These are phyloP conservation scores for Scutellospora calospora DNA, from an alignment of 371 early-diverging fungal species.

Conservation along the genomic window DNA sequence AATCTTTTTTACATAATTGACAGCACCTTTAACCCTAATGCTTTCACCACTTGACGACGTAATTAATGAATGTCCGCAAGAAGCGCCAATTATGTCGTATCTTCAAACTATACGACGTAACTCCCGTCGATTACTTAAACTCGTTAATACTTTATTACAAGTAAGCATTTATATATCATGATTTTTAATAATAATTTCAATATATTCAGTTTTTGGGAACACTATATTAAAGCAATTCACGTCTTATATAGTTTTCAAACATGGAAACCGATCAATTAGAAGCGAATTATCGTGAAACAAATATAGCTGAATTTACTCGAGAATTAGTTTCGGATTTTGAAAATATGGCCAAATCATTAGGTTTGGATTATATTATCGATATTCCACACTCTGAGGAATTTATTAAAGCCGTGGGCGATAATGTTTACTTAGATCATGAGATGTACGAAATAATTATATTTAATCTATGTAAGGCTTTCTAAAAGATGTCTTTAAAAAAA, in stretches of 20 bases:
- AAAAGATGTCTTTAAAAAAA: too few relatives aligned
- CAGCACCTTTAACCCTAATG: too few relatives aligned
- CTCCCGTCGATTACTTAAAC: slow-evolving; percentile 51
- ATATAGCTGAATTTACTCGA: slow-evolving; percentile 52
- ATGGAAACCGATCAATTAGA: too few relatives aligned
- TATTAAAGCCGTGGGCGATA: slow-evolving; percentile 21
- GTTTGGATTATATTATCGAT: slow-evolving; percentile 47
- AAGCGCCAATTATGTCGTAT: slow-evolving; percentile 43
- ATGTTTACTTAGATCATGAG: slow-evolving; percentile 54
- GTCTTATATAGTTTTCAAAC: slow-evolving; percentile 52
- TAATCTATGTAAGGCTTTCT: slow-evolving; percentile 47
- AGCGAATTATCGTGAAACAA: slow-evolving; percentile 55
- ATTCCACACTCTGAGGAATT: slow-evolving; percentile 44
- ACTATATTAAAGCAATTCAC: background rate
- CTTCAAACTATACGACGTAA: slow-evolving; percentile 57
- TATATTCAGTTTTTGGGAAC: background rate
- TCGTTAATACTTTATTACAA: too few relatives aligned
- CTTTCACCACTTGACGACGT: too few relatives aligned
- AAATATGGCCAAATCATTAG: slow-evolving; percentile 51
- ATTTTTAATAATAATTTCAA: background rate
- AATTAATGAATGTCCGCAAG: slow-evolving; percentile 46
- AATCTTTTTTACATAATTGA: slow-evolving; percentile 58
- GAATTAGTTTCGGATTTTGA: slow-evolving; percentile 56
- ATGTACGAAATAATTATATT: slow-evolving; percentile 59
- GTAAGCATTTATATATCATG: slow-evolving; percentile 57